Evolutionary conservation across 1,139 yeast genomes (phyloP), one percentile per base, ranked within the genome.

Genomic region (Yamadazyma mexicana): DNA sequence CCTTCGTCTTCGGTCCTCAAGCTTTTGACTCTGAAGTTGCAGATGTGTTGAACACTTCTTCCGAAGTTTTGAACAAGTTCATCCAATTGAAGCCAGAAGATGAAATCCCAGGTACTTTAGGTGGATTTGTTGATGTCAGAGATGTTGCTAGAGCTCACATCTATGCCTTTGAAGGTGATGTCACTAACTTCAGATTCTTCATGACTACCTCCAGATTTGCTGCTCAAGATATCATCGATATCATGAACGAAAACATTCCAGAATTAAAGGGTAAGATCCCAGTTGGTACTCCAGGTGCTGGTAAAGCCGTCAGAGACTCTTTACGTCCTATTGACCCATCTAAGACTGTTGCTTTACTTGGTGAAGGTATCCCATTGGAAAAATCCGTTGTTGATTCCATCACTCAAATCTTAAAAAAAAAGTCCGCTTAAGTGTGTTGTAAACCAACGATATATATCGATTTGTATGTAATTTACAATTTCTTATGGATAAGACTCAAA

Each of bases 81-180:
- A 26, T 52, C 14, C 49, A 56, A 37, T 41, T 50, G 33, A 46
- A 43, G 11, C 46, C 55, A 17, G 45, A 49, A 25, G 51, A 46
- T 16, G 34, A 40, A 28, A 34, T 58, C 29, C 58, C 55, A 16
- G 31, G 17, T 17, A 29, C n/a, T 10, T 3, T 27, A 6, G 62
- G 60, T n/a, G 48, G 48, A 2, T 62, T 51, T 52, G 63, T 72
- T 31, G 81, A 78, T 49, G 83, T 78, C 1, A 62, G 82, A 39
- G 81, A 78, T 49, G 73, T 74, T 5, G 80, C 82, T 4, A 55
- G 51, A 43, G 79, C 79, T 10, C 83, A 77, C 51, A 54, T 77
- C 9, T 48, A 53, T 30, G 75, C 75, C 0, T 57, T 75, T 43
- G 67, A 68, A 44, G 51, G 49, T 27, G 55, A 51, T 25, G 42